These are phyloP conservation scores for Apiotrichum siamense DNA, from an alignment of 1,284 basidiomycete genomes.

Conservation along the genomic window DNA sequence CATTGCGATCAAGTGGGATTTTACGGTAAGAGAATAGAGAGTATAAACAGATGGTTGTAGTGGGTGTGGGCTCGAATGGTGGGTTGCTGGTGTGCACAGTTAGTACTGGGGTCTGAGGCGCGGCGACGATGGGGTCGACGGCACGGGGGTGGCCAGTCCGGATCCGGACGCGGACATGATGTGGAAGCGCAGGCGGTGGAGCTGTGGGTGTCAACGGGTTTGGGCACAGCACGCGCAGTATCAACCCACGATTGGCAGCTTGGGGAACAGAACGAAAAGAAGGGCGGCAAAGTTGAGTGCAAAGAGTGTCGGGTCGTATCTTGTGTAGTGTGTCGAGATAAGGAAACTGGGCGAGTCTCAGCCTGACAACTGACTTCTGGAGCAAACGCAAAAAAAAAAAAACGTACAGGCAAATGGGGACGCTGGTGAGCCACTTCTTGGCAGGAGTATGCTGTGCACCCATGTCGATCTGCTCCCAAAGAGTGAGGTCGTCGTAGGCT, in stretches of 20 bases:
- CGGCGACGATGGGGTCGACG: slow-evolving; percentile 39
- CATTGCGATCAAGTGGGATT: background rate
- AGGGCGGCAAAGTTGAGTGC: slow-evolving; percentile 83
- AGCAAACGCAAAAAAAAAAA: background rate
- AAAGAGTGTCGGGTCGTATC: slow-evolving; percentile 88
- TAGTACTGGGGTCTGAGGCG: slow-evolving; percentile 2
- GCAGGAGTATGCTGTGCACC: slow-evolving; percentile 97
- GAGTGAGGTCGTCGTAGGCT: slow-evolving; percentile 91
- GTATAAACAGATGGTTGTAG: no score
- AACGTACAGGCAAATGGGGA: slow-evolving; percentile 83
- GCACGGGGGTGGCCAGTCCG: slow-evolving; percentile 30
- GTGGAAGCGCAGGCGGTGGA: slow-evolving; percentile 47
- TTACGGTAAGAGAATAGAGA: no score
- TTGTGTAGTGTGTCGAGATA: slow-evolving; percentile 95
- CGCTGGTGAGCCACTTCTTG: slow-evolving; percentile 92
- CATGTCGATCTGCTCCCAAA: slow-evolving; percentile 99
- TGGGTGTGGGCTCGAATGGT: background rate
- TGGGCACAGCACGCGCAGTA: background rate
- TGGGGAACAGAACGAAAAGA: slow-evolving; percentile 79
- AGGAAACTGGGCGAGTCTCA: slow-evolving; percentile 74
- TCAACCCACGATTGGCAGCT: slow-evolving; percentile 62
- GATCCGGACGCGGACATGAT: slow-evolving; percentile 33
- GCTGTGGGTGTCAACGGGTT: slow-evolving; percentile 19
- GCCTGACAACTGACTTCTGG: background rate
- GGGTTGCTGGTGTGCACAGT: background rate